phyloP scores from a whole-genome alignment of 306 rosid genomes.

The peach (Prunus persica) region DNA sequence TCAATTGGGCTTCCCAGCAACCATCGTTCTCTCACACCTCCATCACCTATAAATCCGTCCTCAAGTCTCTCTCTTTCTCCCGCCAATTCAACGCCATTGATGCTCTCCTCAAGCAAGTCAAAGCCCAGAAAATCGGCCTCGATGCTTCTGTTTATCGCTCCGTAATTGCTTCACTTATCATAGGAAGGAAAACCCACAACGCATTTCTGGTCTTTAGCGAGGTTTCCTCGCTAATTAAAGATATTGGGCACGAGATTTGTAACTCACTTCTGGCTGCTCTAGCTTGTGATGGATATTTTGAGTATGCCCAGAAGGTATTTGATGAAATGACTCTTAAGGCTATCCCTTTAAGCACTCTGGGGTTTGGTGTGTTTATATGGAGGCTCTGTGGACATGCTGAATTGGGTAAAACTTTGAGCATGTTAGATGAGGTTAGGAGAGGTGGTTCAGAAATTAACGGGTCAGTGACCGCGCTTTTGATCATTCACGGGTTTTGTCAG shows the following conservation, averaged over 20 bases:
- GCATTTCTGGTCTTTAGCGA: constrained; percentile 54
- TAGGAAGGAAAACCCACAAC: constrained; percentile 38
- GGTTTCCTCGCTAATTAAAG: constrained; percentile 6
- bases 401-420: constrained; percentile 33
- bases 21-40: constrained; percentile 68
- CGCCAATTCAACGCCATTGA: constrained; percentile 53
- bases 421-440: constrained; percentile 50
- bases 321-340: constrained; percentile 54
- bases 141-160: constrained; percentile 54
- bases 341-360: constrained; percentile 54
- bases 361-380: constrained; percentile 81
- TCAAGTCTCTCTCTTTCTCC: constrained; percentile 55
- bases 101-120: constrained; percentile 59
- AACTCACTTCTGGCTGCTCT: constrained; percentile 70
- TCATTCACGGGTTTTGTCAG: constrained; percentile 62
- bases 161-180: constrained; percentile 47
- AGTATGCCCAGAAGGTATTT: constrained; percentile 54
- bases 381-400: constrained; percentile 45
- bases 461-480: constrained; percentile 60
- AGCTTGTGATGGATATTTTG: constrained; percentile 54
- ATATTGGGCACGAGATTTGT: constrained; percentile 50
- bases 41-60: constrained; percentile 56
- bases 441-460: constrained; percentile 58
- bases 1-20: constrained; percentile 91
- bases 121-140: constrained; percentile 38